Evolutionary conservation across 73 alveolate genomes (phyloP), one percentile per base, ranked within the genome.

Genomic region (Tetrahymena malaccensis): DNA sequence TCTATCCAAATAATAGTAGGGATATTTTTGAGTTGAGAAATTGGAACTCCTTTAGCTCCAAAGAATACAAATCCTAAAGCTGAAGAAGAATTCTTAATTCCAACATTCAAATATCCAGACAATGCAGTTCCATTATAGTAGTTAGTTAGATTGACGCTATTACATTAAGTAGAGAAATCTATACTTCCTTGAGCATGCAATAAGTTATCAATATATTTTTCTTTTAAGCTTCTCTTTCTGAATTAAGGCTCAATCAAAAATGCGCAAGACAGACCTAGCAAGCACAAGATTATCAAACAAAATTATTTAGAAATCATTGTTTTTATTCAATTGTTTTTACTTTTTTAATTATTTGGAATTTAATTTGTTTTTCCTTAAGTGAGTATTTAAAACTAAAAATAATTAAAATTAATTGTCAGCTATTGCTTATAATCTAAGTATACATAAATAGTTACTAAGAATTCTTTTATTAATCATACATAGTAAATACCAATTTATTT

Each of bases 61-160:
- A 85, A 85, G 50, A 95, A 95, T 89, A 95, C 35, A 89, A 89
- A 95, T 50, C 95, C 97, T 34, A 95, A 43, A 22, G 85, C 95
- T 27, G 95, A 70, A 35, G 94, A n/a, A n/a, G 94, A 50, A 31
- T 37, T 94, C 34, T 43, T 70, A 70, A 70, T 43, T 17, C 55
- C 44, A 8, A 89, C 58, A 56, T 95, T 95, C 38, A 95, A 57
- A 34, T 95, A 95, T 43, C 97, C 97, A 27, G 97, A 95, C 43
- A 37, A 35, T 55, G 89, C 37, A 19, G 37, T 70, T 70, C 89
- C 89, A n/a, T 70, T 31, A 70, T 70, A 70, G 17, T 70, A 70
- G 4, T 15, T 15, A 70, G 35, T 12, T 22, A 70, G 22, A 25
- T 31, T n/a, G 19, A 70, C 89, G 10, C 25, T 19, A 31, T 70